These are phyloP conservation scores for Xylaria grammica DNA, from an alignment of 495 filamentous ascomycete genomes.

Conservation along the genomic window DNA sequence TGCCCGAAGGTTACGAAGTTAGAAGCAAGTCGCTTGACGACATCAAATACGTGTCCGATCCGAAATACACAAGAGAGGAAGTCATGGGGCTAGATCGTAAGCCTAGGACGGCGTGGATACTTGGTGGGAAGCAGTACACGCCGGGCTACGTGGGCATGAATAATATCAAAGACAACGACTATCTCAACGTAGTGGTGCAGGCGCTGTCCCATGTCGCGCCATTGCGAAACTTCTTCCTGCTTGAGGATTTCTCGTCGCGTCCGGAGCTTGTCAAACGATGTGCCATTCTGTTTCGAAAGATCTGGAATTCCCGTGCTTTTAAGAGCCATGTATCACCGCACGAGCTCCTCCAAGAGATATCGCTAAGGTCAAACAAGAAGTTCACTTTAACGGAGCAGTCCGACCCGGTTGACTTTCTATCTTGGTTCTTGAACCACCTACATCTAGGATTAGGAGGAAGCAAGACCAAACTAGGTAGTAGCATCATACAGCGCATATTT, in stretches of 20 bases:
- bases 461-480: conserved; percentile 79
- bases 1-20: conserved; percentile 98
- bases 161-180: conserved; percentile 99
- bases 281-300: conserved; percentile 89
- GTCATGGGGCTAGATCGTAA: conserved; percentile 82
- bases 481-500: conserved; percentile 88
- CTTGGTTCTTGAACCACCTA: conserved; percentile 95
- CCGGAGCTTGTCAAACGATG: conserved; percentile 75
- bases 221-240: conserved; percentile 89
- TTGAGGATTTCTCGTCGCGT: conserved; percentile 69
- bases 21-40: conserved; percentile 94
- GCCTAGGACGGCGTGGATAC: conserved; percentile 74
- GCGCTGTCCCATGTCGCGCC: conserved; percentile 88
- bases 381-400: conserved; percentile 92
- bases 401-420: conserved; percentile 94
- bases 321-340: conserved; percentile 97
- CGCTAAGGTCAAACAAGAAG: conserved; percentile 84
- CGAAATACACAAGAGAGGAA: conserved; percentile 78
- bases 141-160: conserved; percentile 98
- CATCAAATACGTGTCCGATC: conserved; percentile 98
- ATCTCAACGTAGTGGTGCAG: conserved; percentile 96
- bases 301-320: conserved; percentile 98
- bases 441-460: conserved; percentile 90
- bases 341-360: conserved; percentile 94
- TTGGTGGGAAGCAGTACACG: conserved; percentile 80